Conservation (phyloP, 2,329 filamentous ascomycete genomes). For the Colletotrichum acutatum region DNA sequence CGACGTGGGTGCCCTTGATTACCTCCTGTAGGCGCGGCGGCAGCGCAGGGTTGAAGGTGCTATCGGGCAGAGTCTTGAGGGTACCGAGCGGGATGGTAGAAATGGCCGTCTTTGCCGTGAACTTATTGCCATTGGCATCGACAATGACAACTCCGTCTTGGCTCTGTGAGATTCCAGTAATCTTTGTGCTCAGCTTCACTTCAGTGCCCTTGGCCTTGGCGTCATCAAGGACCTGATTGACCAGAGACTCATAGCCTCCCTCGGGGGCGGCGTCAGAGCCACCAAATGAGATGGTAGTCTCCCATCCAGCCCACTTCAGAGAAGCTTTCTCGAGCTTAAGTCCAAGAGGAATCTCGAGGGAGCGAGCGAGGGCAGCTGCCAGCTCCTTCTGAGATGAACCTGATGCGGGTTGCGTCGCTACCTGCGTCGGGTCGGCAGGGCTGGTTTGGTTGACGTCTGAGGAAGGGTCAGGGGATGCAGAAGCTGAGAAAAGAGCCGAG, state of each 20-base stretch:
- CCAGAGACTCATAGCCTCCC: slow-evolving; percentile 29
- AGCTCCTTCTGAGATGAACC: slow-evolving; percentile 8
- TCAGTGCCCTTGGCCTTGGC: slow-evolving; percentile 24
- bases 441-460: neutral
- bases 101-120: slow-evolving; percentile 30
- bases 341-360: slow-evolving; percentile 29
- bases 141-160: slow-evolving; percentile 12
- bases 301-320: slow-evolving; percentile 33
- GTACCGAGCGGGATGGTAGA: slow-evolving; percentile 31
- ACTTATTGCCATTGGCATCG: slow-evolving; percentile 28
- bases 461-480: neutral
- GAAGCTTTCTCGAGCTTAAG: slow-evolving; percentile 34
- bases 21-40: slow-evolving; percentile 22
- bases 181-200: slow-evolving; percentile 28
- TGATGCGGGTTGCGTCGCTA: neutral
- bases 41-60: slow-evolving; percentile 25
- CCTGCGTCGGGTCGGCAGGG: neutral
- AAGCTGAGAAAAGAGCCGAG: slow-evolving; percentile 15
- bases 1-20: slow-evolving; percentile 30
- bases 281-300: slow-evolving; percentile 17
- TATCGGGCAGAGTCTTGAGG: slow-evolving; percentile 29
- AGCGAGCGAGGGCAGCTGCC: slow-evolving; percentile 26
- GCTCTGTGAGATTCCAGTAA: slow-evolving; percentile 6
- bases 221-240: slow-evolving; percentile 26
- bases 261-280: slow-evolving; percentile 33